Percentiles rank a stretch among this genome's conserved stretches.
Evolutionary conservation across 129 eudicot species (phyloP).

Genomic region (Kitagawia praeruptora): DNA sequence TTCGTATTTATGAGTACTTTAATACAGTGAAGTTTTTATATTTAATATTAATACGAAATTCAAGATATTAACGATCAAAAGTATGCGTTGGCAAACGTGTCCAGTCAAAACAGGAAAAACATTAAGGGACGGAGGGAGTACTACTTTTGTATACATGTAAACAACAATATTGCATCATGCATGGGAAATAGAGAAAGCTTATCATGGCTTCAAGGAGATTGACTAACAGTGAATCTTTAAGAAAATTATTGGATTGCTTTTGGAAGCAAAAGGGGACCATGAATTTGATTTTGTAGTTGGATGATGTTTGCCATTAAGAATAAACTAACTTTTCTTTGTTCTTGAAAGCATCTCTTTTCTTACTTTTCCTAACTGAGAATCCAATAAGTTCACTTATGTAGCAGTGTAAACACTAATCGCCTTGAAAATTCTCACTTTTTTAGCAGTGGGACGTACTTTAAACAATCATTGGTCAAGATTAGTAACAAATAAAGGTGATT

Average conservation of each 20-base stretch:
- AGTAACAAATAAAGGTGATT: slow-evolving; percentile 9
- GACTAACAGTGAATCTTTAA: slow-evolving; percentile 2
- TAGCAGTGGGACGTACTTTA: background rate
- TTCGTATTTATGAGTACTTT: too few species aligned
- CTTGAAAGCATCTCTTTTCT: slow-evolving; percentile 15
- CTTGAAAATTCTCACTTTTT: background rate
- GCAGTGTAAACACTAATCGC: slow-evolving; percentile 3
- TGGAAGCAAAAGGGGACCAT: slow-evolving; percentile 30
- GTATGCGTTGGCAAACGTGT: too few species aligned
- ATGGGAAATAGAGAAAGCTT: slow-evolving; percentile 66
- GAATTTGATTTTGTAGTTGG: slow-evolving; percentile 13
- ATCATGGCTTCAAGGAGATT: slow-evolving; percentile 3
- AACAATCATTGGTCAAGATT: background rate
- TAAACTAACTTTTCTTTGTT: slow-evolving; percentile 2
- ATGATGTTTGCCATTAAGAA: slow-evolving; percentile 29
- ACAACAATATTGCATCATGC: slow-evolving; percentile 23
- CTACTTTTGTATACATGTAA: background rate
- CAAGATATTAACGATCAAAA: too few species aligned
- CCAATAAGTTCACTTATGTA: slow-evolving; percentile 13
- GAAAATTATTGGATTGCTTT: slow-evolving; percentile 39
- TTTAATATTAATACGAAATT: too few species aligned
- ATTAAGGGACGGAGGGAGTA: too few species aligned
- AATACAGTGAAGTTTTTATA: too few species aligned
- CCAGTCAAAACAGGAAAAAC: too few species aligned
- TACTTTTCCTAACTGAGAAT: slow-evolving; percentile 8